phyloP scores from a whole-genome alignment of 306 rosid genomes.

The Cicer yamashitae region DNA sequence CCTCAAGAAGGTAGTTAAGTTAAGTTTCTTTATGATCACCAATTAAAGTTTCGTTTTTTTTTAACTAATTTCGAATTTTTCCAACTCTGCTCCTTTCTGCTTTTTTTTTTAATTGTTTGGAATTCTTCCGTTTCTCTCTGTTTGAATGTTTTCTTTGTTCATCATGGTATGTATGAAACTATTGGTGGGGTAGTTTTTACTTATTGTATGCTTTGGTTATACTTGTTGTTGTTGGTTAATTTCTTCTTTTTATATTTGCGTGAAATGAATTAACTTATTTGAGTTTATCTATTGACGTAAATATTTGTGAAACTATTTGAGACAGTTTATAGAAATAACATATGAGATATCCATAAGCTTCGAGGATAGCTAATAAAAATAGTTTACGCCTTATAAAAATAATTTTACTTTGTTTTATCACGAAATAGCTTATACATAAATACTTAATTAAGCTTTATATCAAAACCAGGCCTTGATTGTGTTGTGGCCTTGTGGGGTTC shows the following conservation, averaged over 20 bases:
- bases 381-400: too few species aligned
- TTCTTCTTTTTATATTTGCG: not conserved
- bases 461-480: not conserved
- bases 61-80: not conserved
- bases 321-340: too few species aligned
- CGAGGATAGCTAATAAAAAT: too few species aligned
- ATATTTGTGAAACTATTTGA: too few species aligned
- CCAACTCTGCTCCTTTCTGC: slow-evolving; percentile 25
- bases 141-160: not conserved
- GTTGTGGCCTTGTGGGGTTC: slow-evolving; percentile 11
- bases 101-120: slow-evolving; percentile 21
- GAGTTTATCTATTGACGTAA: too few species aligned
- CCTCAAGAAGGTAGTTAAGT: slow-evolving; percentile 65
- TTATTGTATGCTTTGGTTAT: not conserved
- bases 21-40: slow-evolving; percentile 1
- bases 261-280: too few species aligned
- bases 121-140: not conserved
- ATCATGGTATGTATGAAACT: slow-evolving; percentile 22
- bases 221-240: not conserved
- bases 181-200: slow-evolving; percentile 6
- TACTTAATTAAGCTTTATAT: too few species aligned
- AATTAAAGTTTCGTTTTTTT: not conserved
- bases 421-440: too few species aligned
- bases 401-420: too few species aligned
- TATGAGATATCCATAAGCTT: too few species aligned